Base-by-base conservation (phyloP, 1,284 basidiomycete species). In the Boletus mariae region DNA sequence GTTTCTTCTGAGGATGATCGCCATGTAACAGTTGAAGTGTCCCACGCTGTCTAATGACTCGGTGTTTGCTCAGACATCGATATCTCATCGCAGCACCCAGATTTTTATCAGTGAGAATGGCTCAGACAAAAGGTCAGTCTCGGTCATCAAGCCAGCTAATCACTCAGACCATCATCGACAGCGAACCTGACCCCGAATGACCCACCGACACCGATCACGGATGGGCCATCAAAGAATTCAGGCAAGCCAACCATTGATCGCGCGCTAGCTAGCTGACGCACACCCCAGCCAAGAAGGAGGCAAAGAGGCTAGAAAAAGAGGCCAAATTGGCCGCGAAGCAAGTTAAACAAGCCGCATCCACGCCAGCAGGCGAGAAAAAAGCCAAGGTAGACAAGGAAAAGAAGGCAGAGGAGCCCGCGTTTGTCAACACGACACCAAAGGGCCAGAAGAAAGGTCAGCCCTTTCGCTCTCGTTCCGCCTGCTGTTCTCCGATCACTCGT, bases 391-490 rank as follows among this genome's bases (percentile, higher is more conserved):
- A 84, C 64, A 89, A 90, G 70, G 83, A 84, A 63, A 84, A 85
- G 73, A 82, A 85, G 67, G 80, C 83, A 50, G 84, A 83, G 44
- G 85, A 87, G 54, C 76, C 76, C 4, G 77, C 78, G 13, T 96
- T 90, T 71, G 86, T 95, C 59, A 94, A 95, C 73, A 85, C 79
- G 6, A 96, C 93, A 0, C 91, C 91, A 0, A 81, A 79, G 64
- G 94, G 94, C 45, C 82, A 94, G 68, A 97, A 95, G 79, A 97
- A 97, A 75, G 91, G 92, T 89, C 40, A 58, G 44, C 68, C 57
- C 44, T 29, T 6, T 35, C 47, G 42, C 12, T 45, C 34, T 52
- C n/a, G 32, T 6, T 49, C 15, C 6, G 12, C 35, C 17, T 45
- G 12, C 15, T 31, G 5, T 5, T 41, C 23, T 34, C 45, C 49